Percentiles rank a stretch among this genome's conserved stretches.
phyloP scores from a whole-genome alignment of 768 basidiomycete genomes.

The Psilocybe tampanensis region DNA sequence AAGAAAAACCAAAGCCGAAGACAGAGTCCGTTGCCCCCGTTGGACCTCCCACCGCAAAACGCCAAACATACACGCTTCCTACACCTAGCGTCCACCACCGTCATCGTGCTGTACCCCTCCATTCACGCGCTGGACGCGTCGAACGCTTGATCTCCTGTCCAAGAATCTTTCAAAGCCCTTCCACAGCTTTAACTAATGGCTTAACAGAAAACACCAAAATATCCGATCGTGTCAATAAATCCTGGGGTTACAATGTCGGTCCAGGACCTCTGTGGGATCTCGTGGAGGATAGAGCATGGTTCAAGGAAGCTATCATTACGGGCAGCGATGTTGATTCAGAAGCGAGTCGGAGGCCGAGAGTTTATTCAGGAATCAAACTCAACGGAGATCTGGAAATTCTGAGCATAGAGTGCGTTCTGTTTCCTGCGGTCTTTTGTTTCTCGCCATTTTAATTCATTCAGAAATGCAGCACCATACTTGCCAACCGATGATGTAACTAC shows the following conservation, averaged over 20 bases:
- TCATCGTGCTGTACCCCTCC: conserved; percentile 68
- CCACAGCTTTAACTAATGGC: conserved; percentile 51
- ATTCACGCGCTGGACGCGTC: conserved; percentile 48
- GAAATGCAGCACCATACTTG: conserved; percentile 60
- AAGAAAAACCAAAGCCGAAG: conserved; percentile 32
- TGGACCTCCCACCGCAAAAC: conserved; percentile 32
- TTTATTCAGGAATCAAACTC: conserved; percentile 48
- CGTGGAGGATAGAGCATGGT: conserved; percentile 78
- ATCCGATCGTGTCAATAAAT: conserved; percentile 61
- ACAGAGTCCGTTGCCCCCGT: conserved; percentile 21
- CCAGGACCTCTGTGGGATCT: conserved; percentile 81
- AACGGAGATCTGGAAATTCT: conserved; percentile 49
- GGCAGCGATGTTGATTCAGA: conserved; percentile 44
- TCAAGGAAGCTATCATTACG: conserved; percentile 54
- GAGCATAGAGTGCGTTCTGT: conserved; percentile 45
- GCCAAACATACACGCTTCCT: conserved; percentile 61
- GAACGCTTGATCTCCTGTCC: conserved; percentile 63
- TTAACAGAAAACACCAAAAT: conserved; percentile 52
- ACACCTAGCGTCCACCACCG: conserved; percentile 72
- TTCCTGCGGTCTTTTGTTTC: neutral
- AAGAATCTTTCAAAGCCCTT: conserved; percentile 46
- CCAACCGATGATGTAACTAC: conserved; percentile 55
- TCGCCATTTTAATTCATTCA: conserved; percentile 28
- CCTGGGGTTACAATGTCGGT: conserved; percentile 77
- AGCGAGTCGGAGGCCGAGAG: conserved; percentile 57